These are phyloP conservation scores for Plenodomus biglobosus DNA, from an alignment of 2,329 filamentous ascomycete species.

Conservation along the genomic window DNA sequence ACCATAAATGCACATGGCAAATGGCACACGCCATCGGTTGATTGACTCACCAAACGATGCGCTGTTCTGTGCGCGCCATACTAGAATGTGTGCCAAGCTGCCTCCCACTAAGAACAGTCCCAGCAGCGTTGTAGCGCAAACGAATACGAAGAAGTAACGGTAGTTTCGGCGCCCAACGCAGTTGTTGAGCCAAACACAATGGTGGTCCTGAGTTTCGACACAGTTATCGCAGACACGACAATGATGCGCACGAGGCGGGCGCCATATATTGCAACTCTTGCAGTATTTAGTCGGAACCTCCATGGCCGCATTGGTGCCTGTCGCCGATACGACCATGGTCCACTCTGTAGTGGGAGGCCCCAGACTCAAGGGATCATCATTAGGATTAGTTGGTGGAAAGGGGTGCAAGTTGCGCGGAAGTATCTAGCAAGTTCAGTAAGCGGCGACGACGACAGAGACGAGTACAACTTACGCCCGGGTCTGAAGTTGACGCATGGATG, in stretches of 20 bases:
- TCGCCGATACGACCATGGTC: slow-evolving; percentile 83
- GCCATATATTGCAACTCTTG: slow-evolving; percentile 97
- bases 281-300: slow-evolving; percentile 98
- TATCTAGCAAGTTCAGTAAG: slow-evolving; percentile 61
- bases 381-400: slow-evolving; percentile 73
- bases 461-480: slow-evolving; percentile 77
- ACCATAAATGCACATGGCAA: slow-evolving; percentile 86
- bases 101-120: slow-evolving; percentile 74
- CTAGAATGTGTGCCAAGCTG: slow-evolving; percentile 76
- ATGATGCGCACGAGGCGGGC: slow-evolving; percentile 91
- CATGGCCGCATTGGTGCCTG: slow-evolving; percentile 78
- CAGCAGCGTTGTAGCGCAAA: slow-evolving; percentile 75
- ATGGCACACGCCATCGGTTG: slow-evolving; percentile 72
- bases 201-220: slow-evolving; percentile 94
- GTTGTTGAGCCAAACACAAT: slow-evolving; percentile 99
- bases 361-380: slow-evolving; percentile 77
- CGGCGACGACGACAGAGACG: neutral
- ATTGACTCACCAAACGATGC: slow-evolving; percentile 71
- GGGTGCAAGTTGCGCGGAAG: slow-evolving; percentile 88
- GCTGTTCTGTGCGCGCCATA: slow-evolving; percentile 65
- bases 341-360: slow-evolving; percentile 90
- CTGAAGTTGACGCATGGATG: slow-evolving; percentile 84
- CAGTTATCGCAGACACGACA: slow-evolving; percentile 97
- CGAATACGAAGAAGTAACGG: slow-evolving; percentile 94
- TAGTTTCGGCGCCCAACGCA: slow-evolving; percentile 97